Percentiles rank a stretch among this genome's conserved stretches.
Evolutionary conservation across 1,139 yeast genomes (phyloP).

Genomic region (Nadsonia starkeyi-henricii): DNA sequence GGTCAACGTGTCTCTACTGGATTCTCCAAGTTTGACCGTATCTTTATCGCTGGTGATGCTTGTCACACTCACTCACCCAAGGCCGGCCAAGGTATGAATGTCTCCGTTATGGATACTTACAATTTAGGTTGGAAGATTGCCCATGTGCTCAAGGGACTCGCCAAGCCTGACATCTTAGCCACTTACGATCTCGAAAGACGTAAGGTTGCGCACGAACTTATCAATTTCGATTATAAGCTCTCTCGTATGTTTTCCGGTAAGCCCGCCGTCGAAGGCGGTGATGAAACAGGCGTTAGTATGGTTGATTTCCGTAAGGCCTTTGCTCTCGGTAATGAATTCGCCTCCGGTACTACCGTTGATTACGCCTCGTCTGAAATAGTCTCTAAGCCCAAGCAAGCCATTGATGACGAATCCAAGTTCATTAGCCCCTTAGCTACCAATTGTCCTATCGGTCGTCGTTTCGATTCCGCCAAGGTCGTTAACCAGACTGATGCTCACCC

Average conservation of each 20-base stretch:
- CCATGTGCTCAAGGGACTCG: slow-evolving; percentile 22
- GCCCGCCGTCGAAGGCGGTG: slow-evolving; percentile 18
- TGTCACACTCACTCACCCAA: slow-evolving; percentile 30
- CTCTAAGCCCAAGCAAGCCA: slow-evolving; percentile 8
- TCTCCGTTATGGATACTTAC: slow-evolving; percentile 24
- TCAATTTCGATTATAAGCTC: slow-evolving; percentile 25
- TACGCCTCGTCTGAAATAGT: slow-evolving; percentile 17
- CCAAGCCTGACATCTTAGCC: slow-evolving; percentile 18
- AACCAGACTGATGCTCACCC: slow-evolving; percentile 22
- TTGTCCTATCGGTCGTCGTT: slow-evolving; percentile 22
- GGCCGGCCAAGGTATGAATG: slow-evolving; percentile 32
- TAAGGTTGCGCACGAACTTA: slow-evolving; percentile 25
- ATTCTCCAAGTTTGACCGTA: slow-evolving; percentile 19
- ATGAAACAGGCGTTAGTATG: slow-evolving; percentile 21
- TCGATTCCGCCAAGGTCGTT: slow-evolving; percentile 17
- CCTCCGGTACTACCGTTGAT: slow-evolving; percentile 25
- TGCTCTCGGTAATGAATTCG: slow-evolving; percentile 22
- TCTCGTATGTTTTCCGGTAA: slow-evolving; percentile 24
- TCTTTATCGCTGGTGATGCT: slow-evolving; percentile 29
- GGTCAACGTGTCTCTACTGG: slow-evolving; percentile 26
- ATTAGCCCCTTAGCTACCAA: slow-evolving; percentile 16
- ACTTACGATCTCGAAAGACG: slow-evolving; percentile 25
- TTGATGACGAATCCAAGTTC: slow-evolving; percentile 2
- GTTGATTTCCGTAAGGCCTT: slow-evolving; percentile 22
- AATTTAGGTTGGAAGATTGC: slow-evolving; percentile 28